Percentiles rank a stretch among this genome's conserved stretches.
phyloP scores from a whole-genome alignment of 208 protist species.

The Trypanosoma congolense region DNA sequence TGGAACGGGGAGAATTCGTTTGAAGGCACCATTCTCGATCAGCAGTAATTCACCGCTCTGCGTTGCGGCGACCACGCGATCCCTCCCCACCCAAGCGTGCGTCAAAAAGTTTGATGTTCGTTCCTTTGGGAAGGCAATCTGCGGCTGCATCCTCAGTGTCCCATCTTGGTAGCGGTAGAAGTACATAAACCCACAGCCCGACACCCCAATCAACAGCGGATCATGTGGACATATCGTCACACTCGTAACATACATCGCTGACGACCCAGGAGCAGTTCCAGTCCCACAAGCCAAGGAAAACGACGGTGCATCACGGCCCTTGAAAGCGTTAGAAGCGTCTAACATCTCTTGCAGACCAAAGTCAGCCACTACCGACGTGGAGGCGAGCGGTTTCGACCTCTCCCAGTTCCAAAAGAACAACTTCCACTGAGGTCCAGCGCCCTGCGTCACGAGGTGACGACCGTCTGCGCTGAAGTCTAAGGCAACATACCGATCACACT shows the following conservation, averaged over 20 bases:
- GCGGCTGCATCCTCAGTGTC: constrained; percentile 65
- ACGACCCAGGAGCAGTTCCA: background rate
- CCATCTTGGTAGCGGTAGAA: constrained; percentile 90
- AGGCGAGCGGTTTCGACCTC: constrained; percentile 81
- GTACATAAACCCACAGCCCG: constrained; percentile 87
- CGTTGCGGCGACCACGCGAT: constrained; percentile 86
- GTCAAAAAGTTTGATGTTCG: constrained; percentile 78
- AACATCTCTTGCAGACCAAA: background rate
- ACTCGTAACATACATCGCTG: constrained; percentile 43
- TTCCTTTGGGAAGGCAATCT: constrained; percentile 44
- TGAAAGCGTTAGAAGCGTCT: background rate
- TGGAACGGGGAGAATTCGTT: constrained; percentile 33
- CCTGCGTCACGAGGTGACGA: constrained; percentile 85
- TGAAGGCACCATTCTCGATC: constrained; percentile 68
- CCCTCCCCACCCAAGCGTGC: constrained; percentile 84
- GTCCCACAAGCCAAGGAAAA: background rate
- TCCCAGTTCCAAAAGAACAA: constrained; percentile 91
- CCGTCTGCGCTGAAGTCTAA: constrained; percentile 85
- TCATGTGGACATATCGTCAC: constrained; percentile 85
- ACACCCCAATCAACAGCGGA: constrained; percentile 83
- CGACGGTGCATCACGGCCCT: background rate
- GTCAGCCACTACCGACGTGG: constrained; percentile 29
- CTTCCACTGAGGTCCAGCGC: constrained; percentile 73
- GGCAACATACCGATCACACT: constrained; percentile 72
- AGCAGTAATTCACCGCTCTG: constrained; percentile 76